A percentile compares a stretch with the other conserved stretches of the same genome.
These are phyloP conservation scores for Fusarium heterosporum DNA, from an alignment of 2,329 filamentous ascomycete species.

Conservation along the genomic window DNA sequence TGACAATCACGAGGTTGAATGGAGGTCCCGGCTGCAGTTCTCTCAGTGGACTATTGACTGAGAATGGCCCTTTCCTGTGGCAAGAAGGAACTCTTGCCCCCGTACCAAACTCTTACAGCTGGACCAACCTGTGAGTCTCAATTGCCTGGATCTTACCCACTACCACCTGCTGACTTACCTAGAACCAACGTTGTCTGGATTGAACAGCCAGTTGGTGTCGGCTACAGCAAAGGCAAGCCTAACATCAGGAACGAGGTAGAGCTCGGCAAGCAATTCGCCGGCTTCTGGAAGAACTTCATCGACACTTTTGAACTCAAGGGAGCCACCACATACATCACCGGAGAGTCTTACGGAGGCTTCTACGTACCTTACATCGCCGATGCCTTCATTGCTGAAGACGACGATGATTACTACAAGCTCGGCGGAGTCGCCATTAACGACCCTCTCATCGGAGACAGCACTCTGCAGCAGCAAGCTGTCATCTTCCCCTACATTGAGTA, in stretches of 20 bases:
- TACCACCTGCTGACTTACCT: accelerated
- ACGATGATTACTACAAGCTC: conserved; percentile 75
- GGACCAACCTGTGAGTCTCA: conserved; percentile 68
- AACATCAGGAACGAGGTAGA: conserved; percentile 75
- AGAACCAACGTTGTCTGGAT: conserved; percentile 80
- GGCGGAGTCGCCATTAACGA: conserved; percentile 79
- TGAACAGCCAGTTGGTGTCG: conserved; percentile 75
- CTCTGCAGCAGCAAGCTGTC: conserved; percentile 59
- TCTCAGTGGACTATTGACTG: conserved; percentile 67
- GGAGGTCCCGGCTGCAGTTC: conserved; percentile 46
- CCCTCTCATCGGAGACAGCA: conserved; percentile 68
- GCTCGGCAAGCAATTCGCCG: conserved; percentile 76
- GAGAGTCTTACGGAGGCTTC: conserved; percentile 75
- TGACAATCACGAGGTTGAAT: conserved; percentile 62
- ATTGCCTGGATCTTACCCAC: accelerated
- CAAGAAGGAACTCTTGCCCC: conserved; percentile 76
- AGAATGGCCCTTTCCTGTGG: conserved; percentile 81
- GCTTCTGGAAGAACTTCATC: conserved; percentile 84
- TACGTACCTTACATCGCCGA: conserved; percentile 79
- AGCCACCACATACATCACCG: conserved; percentile 78
- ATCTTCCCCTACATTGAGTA: conserved; percentile 70
- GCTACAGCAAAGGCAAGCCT: conserved; percentile 74
- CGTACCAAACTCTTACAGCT: conserved; percentile 75
- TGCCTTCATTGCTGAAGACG: conserved; percentile 75
- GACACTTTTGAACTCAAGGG: conserved; percentile 75